These are phyloP conservation scores for Phyllosticta citribraziliensis DNA, from an alignment of 2,329 filamentous ascomycete genomes.

Conservation along the genomic window DNA sequence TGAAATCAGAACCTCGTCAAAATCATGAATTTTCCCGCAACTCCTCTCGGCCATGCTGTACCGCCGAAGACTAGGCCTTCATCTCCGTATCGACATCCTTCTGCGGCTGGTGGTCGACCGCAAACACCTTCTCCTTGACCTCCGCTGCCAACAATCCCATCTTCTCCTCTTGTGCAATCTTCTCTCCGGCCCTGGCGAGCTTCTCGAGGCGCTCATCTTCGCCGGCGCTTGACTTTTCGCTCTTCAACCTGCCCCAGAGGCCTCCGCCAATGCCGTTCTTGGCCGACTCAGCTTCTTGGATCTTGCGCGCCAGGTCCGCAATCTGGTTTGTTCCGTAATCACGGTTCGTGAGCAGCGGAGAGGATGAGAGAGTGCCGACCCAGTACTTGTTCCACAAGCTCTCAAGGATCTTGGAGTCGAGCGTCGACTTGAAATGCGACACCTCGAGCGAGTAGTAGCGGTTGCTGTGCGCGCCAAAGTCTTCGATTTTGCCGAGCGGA, in stretches of 20 bases:
- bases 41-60: background rate
- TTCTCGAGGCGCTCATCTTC: slow-evolving; percentile 47
- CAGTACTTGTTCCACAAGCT: slow-evolving; percentile 98
- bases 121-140: slow-evolving; percentile 55
- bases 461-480: slow-evolving; percentile 86
- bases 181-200: slow-evolving; percentile 50
- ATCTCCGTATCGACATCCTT: slow-evolving; percentile 9
- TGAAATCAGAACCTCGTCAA: background rate
- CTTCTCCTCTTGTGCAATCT: slow-evolving; percentile 52
- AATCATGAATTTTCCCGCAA: background rate
- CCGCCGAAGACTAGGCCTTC: background rate
- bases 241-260: slow-evolving; percentile 15
- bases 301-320: slow-evolving; percentile 74
- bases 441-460: slow-evolving; percentile 89
- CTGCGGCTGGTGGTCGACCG: background rate
- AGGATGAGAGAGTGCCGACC: slow-evolving; percentile 91
- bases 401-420: slow-evolving; percentile 79
- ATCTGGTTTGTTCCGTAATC: slow-evolving; percentile 93
- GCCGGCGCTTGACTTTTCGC: slow-evolving; percentile 17
- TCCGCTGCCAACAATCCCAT: slow-evolving; percentile 53
- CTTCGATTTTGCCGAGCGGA: slow-evolving; percentile 84
- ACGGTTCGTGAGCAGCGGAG: slow-evolving; percentile 80
- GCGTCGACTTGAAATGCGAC: slow-evolving; percentile 85
- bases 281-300: slow-evolving; percentile 52
- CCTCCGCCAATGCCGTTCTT: slow-evolving; percentile 21